Conservation (phyloP, 2,329 filamentous ascomycete genomes). For the Hypoxylon sp. region DNA sequence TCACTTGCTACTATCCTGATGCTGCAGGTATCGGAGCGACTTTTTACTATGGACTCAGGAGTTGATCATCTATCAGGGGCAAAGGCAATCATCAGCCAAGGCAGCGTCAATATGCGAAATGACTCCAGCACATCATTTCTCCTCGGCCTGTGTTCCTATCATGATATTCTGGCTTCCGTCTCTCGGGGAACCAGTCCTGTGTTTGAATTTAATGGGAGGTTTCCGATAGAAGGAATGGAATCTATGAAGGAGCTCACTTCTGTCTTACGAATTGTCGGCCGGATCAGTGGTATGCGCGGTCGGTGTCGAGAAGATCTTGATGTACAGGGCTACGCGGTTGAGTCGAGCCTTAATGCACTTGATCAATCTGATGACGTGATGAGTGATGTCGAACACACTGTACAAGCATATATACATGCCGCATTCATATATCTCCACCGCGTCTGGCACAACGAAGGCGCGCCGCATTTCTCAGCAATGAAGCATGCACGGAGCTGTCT, state of each 20-base stretch:
- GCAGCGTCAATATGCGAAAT: constrained; percentile 36
- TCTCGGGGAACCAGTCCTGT: constrained; percentile 49
- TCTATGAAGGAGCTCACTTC: constrained; percentile 46
- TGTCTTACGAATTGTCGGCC: constrained; percentile 46
- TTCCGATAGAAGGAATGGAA: constrained; percentile 45
- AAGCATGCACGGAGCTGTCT: constrained; percentile 50
- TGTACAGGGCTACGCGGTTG: constrained; percentile 34
- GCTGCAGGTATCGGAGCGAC: constrained; percentile 53
- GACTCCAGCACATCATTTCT: constrained; percentile 51
- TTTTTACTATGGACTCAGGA: constrained; percentile 51
- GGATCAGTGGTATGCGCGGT: constrained; percentile 50
- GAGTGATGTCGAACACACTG: constrained; percentile 48
- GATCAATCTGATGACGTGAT: constrained; percentile 32
- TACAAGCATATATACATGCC: constrained; percentile 53
- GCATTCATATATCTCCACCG: constrained; percentile 54
- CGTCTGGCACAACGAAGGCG: constrained; percentile 50
- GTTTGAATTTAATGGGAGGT: constrained; percentile 46
- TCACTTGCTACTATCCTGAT: constrained; percentile 54
- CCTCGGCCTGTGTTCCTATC: constrained; percentile 53
- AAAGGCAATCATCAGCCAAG: constrained; percentile 51
- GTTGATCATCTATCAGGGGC: constrained; percentile 54
- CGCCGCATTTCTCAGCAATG: constrained; percentile 44
- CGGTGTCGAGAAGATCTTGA: constrained; percentile 31
- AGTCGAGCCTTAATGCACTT: constrained; percentile 36
- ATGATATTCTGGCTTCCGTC: constrained; percentile 54